Percentiles rank a stretch among this genome's conserved stretches.
Conservation (phyloP, 106 monocot genomes). For the Chionographis japonica region DNA sequence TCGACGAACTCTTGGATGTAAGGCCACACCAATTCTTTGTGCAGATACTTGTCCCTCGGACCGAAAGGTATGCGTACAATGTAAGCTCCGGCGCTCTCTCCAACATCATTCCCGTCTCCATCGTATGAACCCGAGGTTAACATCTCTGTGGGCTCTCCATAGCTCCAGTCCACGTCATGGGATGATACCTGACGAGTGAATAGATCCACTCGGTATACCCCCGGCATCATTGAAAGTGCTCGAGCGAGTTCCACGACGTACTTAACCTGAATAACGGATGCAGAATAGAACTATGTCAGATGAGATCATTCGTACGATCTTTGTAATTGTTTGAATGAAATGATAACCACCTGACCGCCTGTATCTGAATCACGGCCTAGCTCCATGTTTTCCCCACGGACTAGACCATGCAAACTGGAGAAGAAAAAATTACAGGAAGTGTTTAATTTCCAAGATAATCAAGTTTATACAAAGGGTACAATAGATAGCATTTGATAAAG, state of each 20-base stretch:
- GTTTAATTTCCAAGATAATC: background rate
- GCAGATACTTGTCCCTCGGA: conserved; percentile 60
- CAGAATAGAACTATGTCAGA: background rate
- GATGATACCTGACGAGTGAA: conserved; percentile 91
- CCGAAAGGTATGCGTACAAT: conserved; percentile 86
- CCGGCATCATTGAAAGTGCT: conserved; percentile 89
- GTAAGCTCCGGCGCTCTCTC: conserved; percentile 92
- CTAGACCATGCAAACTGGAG: conserved; percentile 82
- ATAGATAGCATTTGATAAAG: no score
- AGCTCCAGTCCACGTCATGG: conserved; percentile 95
- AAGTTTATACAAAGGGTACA: background rate
- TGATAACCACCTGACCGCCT: conserved; percentile 64
- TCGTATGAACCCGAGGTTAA: conserved; percentile 63
- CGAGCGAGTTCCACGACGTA: conserved; percentile 93
- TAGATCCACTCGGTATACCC: conserved; percentile 88
- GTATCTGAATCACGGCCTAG: conserved; percentile 90
- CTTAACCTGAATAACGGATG: conserved; percentile 54
- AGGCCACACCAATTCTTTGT: conserved; percentile 89
- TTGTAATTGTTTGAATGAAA: background rate
- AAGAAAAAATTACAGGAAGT: background rate
- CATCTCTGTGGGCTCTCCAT: conserved; percentile 96
- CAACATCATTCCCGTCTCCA: conserved; percentile 55
- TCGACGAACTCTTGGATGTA: conserved; percentile 92
- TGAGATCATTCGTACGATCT: background rate
- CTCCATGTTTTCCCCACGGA: conserved; percentile 98